Evolutionary conservation across 148 eudicot species (phyloP).

Genomic region (Limonium bicolor): DNA sequence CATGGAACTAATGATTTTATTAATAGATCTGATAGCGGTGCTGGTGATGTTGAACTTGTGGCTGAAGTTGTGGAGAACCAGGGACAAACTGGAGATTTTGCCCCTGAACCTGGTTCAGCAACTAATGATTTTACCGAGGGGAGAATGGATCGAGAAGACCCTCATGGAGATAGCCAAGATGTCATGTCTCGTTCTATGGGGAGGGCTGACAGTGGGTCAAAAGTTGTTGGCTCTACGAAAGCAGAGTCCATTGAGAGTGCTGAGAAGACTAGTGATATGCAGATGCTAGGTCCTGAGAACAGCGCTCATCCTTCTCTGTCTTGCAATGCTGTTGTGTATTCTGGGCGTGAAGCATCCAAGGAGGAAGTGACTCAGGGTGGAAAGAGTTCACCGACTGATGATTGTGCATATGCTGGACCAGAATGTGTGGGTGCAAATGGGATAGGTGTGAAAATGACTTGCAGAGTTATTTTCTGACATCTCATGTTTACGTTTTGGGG

Average conservation of each 20-base stretch:
- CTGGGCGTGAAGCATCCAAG: constrained; percentile 82
- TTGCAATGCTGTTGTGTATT: constrained; percentile 89
- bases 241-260: constrained; percentile 94
- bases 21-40: constrained; percentile 76
- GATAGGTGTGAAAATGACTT: too few relatives aligned
- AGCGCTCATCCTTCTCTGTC: constrained; percentile 84
- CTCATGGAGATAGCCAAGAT: constrained; percentile 91
- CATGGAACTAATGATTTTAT: constrained; percentile 81
- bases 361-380: constrained; percentile 87
- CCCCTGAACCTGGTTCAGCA: constrained; percentile 45
- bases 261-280: constrained; percentile 68
- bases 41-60: constrained; percentile 82
- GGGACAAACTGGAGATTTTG: constrained; percentile 87
- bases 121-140: constrained; percentile 71
- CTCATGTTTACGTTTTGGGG: background rate
- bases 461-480: constrained; percentile 2
- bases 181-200: constrained; percentile 60
- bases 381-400: constrained; percentile 54
- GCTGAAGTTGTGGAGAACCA: constrained; percentile 92
- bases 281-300: constrained; percentile 35
- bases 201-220: constrained; percentile 93
- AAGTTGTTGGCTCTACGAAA: constrained; percentile 75
- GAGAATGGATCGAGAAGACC: constrained; percentile 76
- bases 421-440: constrained; percentile 51
- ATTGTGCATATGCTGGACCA: constrained; percentile 46